Percentiles rank a stretch among this genome's conserved stretches.
Conservation (phyloP, 2,329 filamentous ascomycete species). For the Botryotinia narcissicola region DNA sequence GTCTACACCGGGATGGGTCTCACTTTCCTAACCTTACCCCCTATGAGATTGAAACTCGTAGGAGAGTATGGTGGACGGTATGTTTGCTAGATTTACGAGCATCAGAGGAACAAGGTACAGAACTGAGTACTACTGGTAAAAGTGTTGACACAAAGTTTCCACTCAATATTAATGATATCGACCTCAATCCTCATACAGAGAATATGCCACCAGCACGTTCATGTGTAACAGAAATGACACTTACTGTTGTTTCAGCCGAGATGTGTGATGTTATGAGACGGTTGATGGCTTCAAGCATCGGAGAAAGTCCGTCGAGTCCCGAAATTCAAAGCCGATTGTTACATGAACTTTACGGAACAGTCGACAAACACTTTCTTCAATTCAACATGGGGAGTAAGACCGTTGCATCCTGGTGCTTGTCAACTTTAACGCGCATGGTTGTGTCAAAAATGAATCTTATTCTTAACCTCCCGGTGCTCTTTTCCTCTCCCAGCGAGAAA, state of each 20-base stretch:
- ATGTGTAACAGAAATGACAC: conserved; percentile 26
- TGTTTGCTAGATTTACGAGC: conserved; percentile 47
- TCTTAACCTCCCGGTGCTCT: conserved; percentile 52
- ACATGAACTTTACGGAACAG: conserved; percentile 45
- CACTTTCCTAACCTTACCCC: conserved; percentile 29
- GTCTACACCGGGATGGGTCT: conserved; percentile 46
- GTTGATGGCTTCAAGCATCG: conserved; percentile 38
- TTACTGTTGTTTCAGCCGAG: conserved; percentile 17
- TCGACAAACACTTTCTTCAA: conserved; percentile 46
- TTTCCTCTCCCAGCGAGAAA: conserved; percentile 42
- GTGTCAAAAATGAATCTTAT: conserved; percentile 55
- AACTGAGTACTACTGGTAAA: conserved; percentile 44
- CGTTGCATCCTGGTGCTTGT: conserved; percentile 42
- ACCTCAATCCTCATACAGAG: conserved; percentile 38
- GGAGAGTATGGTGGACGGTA: conserved; percentile 53
- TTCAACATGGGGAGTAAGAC: conserved; percentile 39
- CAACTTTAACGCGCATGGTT: conserved; percentile 47
- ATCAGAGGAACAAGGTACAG: conserved; percentile 50
- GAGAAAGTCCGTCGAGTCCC: conserved; percentile 38
- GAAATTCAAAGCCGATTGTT: conserved; percentile 47
- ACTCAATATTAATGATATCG: conserved; percentile 50
- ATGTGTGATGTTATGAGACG: conserved; percentile 21
- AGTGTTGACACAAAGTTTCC: conserved; percentile 49
- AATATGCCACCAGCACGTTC: conserved; percentile 17
- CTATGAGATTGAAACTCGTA: conserved; percentile 49